Evolutionary conservation across 495 filamentous ascomycete genomes (phyloP).

Genomic region (Xylaria acuta): DNA sequence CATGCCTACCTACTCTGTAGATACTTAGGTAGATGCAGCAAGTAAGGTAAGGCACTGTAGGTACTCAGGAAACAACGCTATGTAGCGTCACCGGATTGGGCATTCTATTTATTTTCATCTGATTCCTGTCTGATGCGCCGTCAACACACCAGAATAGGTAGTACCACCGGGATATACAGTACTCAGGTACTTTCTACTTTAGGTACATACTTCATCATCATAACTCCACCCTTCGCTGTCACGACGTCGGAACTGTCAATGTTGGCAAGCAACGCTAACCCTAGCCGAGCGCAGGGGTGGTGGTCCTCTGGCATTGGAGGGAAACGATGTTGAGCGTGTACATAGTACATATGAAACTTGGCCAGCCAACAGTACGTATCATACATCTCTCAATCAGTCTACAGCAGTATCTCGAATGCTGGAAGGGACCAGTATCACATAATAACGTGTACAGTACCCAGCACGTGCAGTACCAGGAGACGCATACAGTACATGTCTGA

Average conservation of each 20-base stretch:
- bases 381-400: neutral
- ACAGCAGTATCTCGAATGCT: neutral
- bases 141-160: conserved; percentile 1
- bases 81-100: neutral
- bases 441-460: conserved; percentile 10
- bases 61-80: neutral
- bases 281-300: neutral
- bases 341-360: neutral
- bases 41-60: neutral
- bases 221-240: neutral
- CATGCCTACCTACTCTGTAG: too few relatives aligned
- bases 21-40: neutral
- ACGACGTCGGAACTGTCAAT: neutral
- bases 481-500: neutral
- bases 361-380: neutral
- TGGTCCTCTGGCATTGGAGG: neutral
- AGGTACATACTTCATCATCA: conserved; percentile 1
- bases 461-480: neutral
- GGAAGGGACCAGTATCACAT: neutral
- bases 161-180: neutral
- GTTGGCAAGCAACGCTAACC: neutral
- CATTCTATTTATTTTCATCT: neutral
- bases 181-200: neutral
- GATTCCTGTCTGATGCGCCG: neutral
- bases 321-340: neutral